These are phyloP conservation scores for Oldenlandia corymbosa DNA, from an alignment of 257 asterid species.

Conservation along the genomic window DNA sequence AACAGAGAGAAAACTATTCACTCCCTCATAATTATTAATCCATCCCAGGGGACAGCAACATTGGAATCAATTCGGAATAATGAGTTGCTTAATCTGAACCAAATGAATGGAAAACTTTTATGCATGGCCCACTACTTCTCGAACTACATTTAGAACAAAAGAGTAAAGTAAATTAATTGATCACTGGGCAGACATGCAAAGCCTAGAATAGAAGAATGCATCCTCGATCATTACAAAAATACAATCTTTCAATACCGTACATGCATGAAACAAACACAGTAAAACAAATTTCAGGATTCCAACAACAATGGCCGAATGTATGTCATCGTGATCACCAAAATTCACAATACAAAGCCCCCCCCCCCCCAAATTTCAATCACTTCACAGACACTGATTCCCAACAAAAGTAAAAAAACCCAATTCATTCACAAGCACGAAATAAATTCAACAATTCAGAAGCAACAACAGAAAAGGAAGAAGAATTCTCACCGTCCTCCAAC, in stretches of 20 bases:
- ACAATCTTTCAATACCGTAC: neutral
- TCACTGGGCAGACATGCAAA: neutral
- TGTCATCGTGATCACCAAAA: neutral
- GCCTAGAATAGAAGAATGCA: neutral
- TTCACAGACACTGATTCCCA: neutral
- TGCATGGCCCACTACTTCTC: neutral
- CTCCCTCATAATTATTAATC: neutral
- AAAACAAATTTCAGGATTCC: neutral
- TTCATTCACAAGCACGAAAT: neutral
- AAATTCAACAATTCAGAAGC: neutral
- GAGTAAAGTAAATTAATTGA: neutral
- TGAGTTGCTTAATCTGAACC: neutral
- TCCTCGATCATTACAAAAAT: neutral
- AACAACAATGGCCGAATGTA: conserved; percentile 3
- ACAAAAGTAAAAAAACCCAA: neutral
- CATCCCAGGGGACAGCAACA: neutral
- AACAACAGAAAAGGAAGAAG: neutral
- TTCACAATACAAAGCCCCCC: too few species aligned
- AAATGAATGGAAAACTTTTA: neutral
- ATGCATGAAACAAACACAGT: neutral
- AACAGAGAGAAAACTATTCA: neutral
- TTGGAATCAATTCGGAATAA: neutral
- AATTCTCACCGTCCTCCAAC: conserved; percentile 40
- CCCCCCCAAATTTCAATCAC: neutral
- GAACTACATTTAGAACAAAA: neutral